Percentiles rank a stretch among this genome's conserved stretches.
phyloP scores from a whole-genome alignment of 179 eudicot species.

The Beta corolliflora region DNA sequence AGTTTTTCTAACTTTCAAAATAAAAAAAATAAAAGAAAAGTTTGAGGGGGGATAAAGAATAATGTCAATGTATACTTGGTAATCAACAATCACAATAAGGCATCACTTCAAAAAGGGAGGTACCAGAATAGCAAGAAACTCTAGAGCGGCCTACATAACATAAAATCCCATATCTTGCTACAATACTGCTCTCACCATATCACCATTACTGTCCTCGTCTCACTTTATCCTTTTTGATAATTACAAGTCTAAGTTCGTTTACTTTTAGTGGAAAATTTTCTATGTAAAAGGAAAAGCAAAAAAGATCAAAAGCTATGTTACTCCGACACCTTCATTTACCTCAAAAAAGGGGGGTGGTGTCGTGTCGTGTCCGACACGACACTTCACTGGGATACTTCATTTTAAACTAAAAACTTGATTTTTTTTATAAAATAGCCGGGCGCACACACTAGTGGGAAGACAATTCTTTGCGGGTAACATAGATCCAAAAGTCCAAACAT shows the following conservation, averaged over 20 bases:
- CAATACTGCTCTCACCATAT: background rate
- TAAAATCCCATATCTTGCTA: background rate
- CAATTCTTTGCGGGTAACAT: too few species aligned
- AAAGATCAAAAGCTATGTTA: background rate
- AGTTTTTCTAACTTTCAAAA: background rate
- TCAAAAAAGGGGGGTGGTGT: too few species aligned
- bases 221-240: background rate
- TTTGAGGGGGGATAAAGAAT: background rate
- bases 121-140: background rate
- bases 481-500: background rate
- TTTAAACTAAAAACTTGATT: too few species aligned
- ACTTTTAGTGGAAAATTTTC: background rate
- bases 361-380: too few species aligned
- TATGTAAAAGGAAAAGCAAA: background rate
- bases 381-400: too few species aligned
- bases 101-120: background rate
- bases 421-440: too few species aligned
- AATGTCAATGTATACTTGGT: background rate
- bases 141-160: background rate
- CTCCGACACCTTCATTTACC: too few species aligned
- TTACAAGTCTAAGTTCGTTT: background rate
- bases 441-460: too few species aligned
- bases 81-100: background rate
- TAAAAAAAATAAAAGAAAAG: background rate
- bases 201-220: background rate